phyloP scores from a whole-genome alignment of 305 asterid species.

The Fraxinus platypoda region DNA sequence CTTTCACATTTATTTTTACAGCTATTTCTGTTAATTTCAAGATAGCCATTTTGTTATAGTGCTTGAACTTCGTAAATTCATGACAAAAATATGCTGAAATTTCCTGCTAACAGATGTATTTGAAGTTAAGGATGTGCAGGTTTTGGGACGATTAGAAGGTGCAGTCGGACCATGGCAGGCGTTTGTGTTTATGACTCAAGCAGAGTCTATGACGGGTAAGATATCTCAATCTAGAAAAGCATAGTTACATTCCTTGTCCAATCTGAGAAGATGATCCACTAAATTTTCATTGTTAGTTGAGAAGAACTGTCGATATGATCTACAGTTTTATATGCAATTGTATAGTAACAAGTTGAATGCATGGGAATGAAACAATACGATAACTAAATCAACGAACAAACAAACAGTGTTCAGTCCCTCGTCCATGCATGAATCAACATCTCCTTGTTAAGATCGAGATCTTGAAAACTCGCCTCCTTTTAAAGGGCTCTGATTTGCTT shows the following conservation, averaged over 20 bases:
- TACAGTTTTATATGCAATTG: neutral
- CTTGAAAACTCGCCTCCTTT: too few relatives aligned
- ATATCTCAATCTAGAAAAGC: neutral
- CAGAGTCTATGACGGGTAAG: constrained; percentile 12
- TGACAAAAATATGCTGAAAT: neutral
- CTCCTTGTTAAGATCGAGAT: neutral
- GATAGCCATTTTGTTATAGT: neutral
- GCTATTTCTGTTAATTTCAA: neutral
- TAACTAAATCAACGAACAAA: neutral
- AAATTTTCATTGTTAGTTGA: neutral
- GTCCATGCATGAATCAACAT: neutral
- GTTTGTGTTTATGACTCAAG: neutral
- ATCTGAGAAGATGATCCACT: neutral
- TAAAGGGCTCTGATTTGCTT: neutral
- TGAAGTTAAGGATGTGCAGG: constrained; percentile 35
- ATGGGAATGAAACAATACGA: too few relatives aligned
- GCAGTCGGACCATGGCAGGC: neutral
- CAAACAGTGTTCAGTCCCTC: neutral
- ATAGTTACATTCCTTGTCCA: neutral
- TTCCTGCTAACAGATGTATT: constrained; percentile 28
- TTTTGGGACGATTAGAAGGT: neutral
- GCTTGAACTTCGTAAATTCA: neutral
- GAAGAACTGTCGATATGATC: neutral
- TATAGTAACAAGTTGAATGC: neutral
- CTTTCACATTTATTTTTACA: neutral